phyloP scores from a whole-genome alignment of 495 filamentous ascomycete species.

The Annulohypoxylon maeteangense region DNA sequence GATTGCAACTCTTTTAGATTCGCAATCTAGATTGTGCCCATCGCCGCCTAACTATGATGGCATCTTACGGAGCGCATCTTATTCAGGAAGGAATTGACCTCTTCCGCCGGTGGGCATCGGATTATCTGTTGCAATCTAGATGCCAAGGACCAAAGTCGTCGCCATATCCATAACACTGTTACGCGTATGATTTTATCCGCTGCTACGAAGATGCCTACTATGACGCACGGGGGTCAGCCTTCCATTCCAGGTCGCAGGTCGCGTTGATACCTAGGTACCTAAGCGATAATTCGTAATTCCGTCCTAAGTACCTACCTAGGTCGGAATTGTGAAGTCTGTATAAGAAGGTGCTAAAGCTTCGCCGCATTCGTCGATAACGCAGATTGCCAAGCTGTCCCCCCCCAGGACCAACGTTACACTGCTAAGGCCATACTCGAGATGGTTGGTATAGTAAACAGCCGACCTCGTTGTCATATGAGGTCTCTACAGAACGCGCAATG shows the following conservation, averaged over 20 bases:
- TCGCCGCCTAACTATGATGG: slow-evolving; percentile 12
- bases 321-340: background rate
- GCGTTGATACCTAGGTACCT: slow-evolving; percentile 1
- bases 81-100: slow-evolving; percentile 26
- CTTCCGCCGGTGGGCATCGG: slow-evolving; percentile 21
- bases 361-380: slow-evolving; percentile 2
- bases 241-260: background rate
- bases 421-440: background rate
- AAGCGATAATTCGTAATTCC: background rate
- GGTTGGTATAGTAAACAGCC: slow-evolving; percentile 1
- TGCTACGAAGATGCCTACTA: background rate
- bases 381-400: background rate
- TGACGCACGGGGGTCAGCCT: background rate
- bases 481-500: slow-evolving; percentile 7
- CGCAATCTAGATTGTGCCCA: background rate
- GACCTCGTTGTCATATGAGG: slow-evolving; percentile 4
- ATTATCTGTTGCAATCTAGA: slow-evolving; percentile 26
- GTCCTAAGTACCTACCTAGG: background rate
- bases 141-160: slow-evolving; percentile 29
- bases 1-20: background rate
- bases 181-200: slow-evolving; percentile 35
- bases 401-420: slow-evolving; percentile 16
- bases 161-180: slow-evolving; percentile 4
- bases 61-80: slow-evolving; percentile 10
- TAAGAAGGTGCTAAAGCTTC: slow-evolving; percentile 6